Percentiles rank a stretch among this genome's conserved stretches.
These are phyloP conservation scores for Boletus reticuloceps DNA, from an alignment of 768 basidiomycete species.

Conservation along the genomic window DNA sequence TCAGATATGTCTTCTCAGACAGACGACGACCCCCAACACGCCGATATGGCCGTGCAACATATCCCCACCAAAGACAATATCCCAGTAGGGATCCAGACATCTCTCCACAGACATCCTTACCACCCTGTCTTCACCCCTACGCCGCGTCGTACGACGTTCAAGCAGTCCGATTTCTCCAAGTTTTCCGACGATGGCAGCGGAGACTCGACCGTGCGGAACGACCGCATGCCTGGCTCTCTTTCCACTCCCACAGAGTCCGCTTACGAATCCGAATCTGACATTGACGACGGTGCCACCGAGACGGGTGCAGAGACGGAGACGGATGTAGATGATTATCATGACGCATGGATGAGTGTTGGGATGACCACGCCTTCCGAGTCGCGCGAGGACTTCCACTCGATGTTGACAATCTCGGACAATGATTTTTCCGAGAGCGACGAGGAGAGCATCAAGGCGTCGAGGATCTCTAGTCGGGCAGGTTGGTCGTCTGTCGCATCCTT, in stretches of 20 bases:
- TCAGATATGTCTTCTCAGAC: constrained; percentile 48
- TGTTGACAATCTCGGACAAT: constrained; percentile 67
- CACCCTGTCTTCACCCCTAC: constrained; percentile 22
- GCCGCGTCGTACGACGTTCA: constrained; percentile 44
- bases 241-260: constrained; percentile 27
- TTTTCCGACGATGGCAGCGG: constrained; percentile 39
- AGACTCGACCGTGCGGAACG: constrained; percentile 32
- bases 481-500: constrained; percentile 26
- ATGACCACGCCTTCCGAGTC: constrained; percentile 65
- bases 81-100: constrained; percentile 40
- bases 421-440: constrained; percentile 58
- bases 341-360: constrained; percentile 64
- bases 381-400: constrained; percentile 80
- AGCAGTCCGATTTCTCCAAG: constrained; percentile 42
- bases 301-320: constrained; percentile 69
- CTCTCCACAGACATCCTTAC: constrained; percentile 24
- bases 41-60: constrained; percentile 52
- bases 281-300: constrained; percentile 48
- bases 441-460: constrained; percentile 76
- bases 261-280: constrained; percentile 44
- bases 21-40: constrained; percentile 34
- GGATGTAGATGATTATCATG: constrained; percentile 71
- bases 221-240: constrained; percentile 22
- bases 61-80: constrained; percentile 28
- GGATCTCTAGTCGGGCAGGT: constrained; percentile 34